Percentiles rank a stretch among this genome's conserved stretches.
phyloP scores from a whole-genome alignment of 1,284 basidiomycete species.

The Irpex sp. region DNA sequence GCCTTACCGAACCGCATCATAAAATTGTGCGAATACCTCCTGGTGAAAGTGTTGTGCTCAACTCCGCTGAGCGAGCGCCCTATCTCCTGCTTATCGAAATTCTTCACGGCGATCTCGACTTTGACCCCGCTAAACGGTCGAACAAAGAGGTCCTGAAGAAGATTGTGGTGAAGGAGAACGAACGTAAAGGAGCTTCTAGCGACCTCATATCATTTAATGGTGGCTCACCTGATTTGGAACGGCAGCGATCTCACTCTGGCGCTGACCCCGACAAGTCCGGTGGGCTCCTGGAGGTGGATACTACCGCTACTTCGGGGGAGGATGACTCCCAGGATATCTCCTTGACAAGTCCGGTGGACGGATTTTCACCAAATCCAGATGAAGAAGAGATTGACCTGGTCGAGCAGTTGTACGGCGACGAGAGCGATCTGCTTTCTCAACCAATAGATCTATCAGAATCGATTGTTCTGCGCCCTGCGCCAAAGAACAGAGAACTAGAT shows the following conservation, averaged over 20 bases:
- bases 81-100: constrained; percentile 94
- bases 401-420: constrained; percentile 84
- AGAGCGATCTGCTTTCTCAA: constrained; percentile 64
- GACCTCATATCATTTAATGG: constrained; percentile 36
- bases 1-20: constrained; percentile 71
- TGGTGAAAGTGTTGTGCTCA: constrained; percentile 95
- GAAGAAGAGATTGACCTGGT: constrained; percentile 92
- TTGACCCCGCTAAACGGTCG: constrained; percentile 79
- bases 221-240: constrained; percentile 5
- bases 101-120: constrained; percentile 87
- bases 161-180: constrained; percentile 71
- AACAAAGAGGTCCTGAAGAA: constrained; percentile 87
- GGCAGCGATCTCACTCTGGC: constrained; percentile 7
- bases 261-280: constrained; percentile 19
- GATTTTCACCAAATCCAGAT: constrained; percentile 29
- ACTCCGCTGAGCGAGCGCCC: constrained; percentile 95
- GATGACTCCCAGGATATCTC: constrained; percentile 11
- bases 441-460: constrained; percentile 75
- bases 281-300: constrained; percentile 19
- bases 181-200: constrained; percentile 47
- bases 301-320: constrained; percentile 16
- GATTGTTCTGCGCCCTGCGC: constrained; percentile 72
- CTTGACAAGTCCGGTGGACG: constrained; percentile 20
- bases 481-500: constrained; percentile 86
- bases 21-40: constrained; percentile 96